Percentiles rank a stretch among this genome's conserved stretches.
These are phyloP conservation scores for Hordeum vulgare DNA, from an alignment of 176 grass and related monocot species.

Conservation along the genomic window DNA sequence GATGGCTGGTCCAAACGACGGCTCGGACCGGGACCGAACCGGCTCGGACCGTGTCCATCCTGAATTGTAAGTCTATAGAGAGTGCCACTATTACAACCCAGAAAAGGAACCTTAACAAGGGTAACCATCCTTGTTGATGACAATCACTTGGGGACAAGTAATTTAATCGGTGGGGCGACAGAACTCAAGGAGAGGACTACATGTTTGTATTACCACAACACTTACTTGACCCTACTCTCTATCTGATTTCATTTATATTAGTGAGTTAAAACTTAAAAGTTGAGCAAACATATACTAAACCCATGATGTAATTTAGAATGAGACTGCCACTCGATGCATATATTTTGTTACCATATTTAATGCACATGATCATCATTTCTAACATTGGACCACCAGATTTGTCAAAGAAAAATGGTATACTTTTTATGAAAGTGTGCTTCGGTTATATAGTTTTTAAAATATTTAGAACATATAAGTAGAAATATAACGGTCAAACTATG, in stretches of 20 bases:
- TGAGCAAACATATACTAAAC: neutral
- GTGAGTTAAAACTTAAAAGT: neutral
- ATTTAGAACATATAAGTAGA: neutral
- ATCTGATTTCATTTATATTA: neutral
- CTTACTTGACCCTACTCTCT: neutral
- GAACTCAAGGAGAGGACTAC: neutral
- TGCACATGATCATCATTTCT: neutral
- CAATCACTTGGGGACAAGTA: neutral
- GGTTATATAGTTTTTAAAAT: neutral
- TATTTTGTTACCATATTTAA: neutral
- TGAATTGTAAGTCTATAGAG: neutral
- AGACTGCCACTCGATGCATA: neutral
- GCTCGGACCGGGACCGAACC: too few species aligned
- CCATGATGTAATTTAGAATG: neutral
- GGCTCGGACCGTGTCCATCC: too few species aligned
- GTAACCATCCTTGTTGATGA: neutral
- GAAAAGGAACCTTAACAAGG: neutral
- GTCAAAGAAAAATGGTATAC: neutral
- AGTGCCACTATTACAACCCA: neutral
- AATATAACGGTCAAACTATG: neutral
- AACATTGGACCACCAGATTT: neutral
- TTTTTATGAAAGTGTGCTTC: neutral
- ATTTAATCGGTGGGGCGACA: neutral
- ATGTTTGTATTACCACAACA: neutral
- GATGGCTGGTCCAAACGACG: too few species aligned